Conservation (phyloP, 2,329 filamentous ascomycete genomes). For the Apiospora arundinis region DNA sequence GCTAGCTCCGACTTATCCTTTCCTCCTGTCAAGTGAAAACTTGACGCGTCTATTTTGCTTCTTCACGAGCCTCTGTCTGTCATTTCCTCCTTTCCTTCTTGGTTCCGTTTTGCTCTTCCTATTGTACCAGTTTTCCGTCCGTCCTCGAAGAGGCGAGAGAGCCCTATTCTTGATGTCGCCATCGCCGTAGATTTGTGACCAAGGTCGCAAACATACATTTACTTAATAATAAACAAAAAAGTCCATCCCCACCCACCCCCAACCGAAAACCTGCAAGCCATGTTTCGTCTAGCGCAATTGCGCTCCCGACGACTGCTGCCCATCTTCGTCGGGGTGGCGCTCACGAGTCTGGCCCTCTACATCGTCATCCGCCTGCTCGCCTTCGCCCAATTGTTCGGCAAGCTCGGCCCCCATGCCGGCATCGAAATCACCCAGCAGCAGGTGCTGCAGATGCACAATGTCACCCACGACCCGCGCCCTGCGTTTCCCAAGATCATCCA, state of each 20-base stretch:
- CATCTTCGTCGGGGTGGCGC: slow-evolving; percentile 6
- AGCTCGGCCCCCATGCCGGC: slow-evolving; percentile 27
- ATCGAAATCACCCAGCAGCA: slow-evolving; percentile 26
- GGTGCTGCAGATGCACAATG: slow-evolving; percentile 25
- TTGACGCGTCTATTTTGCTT: too few relatives aligned
- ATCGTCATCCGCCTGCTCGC: slow-evolving; percentile 27
- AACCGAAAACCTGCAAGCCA: background rate
- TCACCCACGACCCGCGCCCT: slow-evolving; percentile 16
- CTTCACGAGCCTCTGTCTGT: too few relatives aligned
- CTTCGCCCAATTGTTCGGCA: slow-evolving; percentile 23
- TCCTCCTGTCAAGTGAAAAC: too few relatives aligned
- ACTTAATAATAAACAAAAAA: background rate
- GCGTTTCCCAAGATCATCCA: slow-evolving; percentile 41
- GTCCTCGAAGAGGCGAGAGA: background rate
- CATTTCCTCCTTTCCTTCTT: too few relatives aligned
- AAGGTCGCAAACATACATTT: background rate
- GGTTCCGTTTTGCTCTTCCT: too few relatives aligned
- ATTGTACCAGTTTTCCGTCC: too few relatives aligned
- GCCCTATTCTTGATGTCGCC: background rate
- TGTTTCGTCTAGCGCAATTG: slow-evolving; percentile 18
- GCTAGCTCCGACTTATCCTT: too few relatives aligned
- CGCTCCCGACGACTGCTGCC: slow-evolving; percentile 14
- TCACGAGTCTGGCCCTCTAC: slow-evolving; percentile 8
- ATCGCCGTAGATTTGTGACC: background rate
- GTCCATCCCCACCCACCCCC: background rate